Conservation (phyloP, 139 green algal species). For the Chlorella sp. region DNA sequence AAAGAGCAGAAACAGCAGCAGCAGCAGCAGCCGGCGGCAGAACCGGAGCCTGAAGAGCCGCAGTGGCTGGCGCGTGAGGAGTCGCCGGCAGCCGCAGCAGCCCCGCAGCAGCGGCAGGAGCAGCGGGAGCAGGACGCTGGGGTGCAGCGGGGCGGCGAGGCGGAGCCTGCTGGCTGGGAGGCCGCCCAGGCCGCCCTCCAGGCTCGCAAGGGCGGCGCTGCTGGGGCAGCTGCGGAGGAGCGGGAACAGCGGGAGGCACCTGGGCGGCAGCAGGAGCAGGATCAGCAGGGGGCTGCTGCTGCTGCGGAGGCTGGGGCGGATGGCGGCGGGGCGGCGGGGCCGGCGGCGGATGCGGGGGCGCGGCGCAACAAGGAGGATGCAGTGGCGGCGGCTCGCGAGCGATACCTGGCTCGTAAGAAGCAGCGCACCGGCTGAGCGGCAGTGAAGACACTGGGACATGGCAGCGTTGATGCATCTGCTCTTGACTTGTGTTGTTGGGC, state of each 20-base stretch:
- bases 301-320: conserved; percentile 2
- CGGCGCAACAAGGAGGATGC: conserved; percentile 63
- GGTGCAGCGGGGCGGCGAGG: neutral
- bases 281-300: neutral
- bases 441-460: conserved; percentile 3
- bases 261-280: neutral
- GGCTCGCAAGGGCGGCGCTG: too few species aligned
- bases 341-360: neutral
- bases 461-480: neutral
- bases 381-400: conserved; percentile 71
- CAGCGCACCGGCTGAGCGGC: conserved; percentile 18
- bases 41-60: neutral
- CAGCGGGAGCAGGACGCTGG: neutral
- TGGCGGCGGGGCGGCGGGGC: neutral
- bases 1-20: conserved; percentile 41
- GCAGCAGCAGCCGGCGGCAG: neutral
- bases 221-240: neutral
- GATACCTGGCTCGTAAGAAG: conserved; percentile 80
- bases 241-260: neutral
- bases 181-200: neutral
- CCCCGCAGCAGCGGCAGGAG: neutral
- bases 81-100: neutral
- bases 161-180: neutral
- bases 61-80: neutral
- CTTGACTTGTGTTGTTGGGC: neutral